Conservation (phyloP, 768 basidiomycete species). For the Rhodotorula kratochvilovae region DNA sequence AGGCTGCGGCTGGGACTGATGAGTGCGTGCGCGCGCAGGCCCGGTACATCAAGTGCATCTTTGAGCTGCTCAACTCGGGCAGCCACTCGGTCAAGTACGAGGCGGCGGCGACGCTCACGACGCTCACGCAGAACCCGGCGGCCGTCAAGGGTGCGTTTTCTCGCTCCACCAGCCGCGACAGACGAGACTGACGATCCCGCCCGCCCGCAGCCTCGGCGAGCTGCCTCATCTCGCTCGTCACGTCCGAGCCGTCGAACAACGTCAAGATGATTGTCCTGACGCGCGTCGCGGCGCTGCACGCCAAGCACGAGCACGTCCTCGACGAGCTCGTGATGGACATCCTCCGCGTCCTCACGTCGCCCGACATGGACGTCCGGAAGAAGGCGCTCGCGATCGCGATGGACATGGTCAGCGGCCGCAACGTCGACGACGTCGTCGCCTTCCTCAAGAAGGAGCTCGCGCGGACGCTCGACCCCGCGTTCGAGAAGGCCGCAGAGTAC, state of each 20-base stretch:
- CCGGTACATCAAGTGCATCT: constrained; percentile 90
- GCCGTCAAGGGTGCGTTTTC: constrained; percentile 75
- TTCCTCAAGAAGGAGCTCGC: constrained; percentile 98
- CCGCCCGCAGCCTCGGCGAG: constrained; percentile 84
- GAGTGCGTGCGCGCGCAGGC: constrained; percentile 44
- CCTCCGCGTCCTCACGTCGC: constrained; percentile 70
- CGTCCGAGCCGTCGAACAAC: constrained; percentile 97
- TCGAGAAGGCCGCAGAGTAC: constrained; percentile 93
- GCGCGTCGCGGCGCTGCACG: constrained; percentile 72
- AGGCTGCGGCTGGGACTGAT: too few species aligned
- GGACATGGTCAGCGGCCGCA: constrained; percentile 86
- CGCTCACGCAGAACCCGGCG: constrained; percentile 88
- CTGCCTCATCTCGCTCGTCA: constrained; percentile 77
- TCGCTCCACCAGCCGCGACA: too few species aligned
- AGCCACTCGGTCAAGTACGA: constrained; percentile 97
- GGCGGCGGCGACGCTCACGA: constrained; percentile 88
- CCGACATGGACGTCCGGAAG: constrained; percentile 91
- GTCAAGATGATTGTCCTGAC: constrained; percentile 96
- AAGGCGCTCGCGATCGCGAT: constrained; percentile 86
- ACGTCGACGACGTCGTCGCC: constrained; percentile 90
- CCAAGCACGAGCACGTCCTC: constrained; percentile 76
- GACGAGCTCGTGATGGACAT: constrained; percentile 94
- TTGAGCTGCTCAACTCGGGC: constrained; percentile 79
- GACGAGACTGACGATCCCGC: not conserved
- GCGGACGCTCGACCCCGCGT: constrained; percentile 74